Conservation (phyloP, 768 basidiomycete species). For the Hirschioporus abietinus region DNA sequence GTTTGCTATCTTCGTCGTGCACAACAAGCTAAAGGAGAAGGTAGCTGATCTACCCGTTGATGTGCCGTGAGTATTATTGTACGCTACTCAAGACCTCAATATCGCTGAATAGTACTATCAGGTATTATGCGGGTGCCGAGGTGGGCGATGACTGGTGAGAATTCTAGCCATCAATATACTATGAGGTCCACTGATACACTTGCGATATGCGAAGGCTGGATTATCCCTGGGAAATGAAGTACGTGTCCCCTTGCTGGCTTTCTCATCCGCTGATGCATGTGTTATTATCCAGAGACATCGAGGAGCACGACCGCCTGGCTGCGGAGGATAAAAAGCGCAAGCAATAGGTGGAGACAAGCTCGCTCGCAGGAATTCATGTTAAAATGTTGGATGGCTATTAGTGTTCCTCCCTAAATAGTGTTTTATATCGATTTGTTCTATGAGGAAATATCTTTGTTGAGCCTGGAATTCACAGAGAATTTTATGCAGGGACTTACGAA, state of each 20-base stretch:
- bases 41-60: conserved; percentile 64
- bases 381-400: background rate
- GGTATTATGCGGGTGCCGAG: conserved; percentile 81
- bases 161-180: background rate
- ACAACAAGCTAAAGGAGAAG: conserved; percentile 91
- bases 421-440: background rate
- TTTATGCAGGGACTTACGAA: background rate
- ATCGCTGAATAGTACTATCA: conserved; percentile 18
- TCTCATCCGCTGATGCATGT: conserved; percentile 9
- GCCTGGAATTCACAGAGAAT: background rate
- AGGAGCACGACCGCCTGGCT: conserved; percentile 66
- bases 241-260: conserved; percentile 23
- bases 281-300: conserved; percentile 52
- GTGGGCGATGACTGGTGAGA: conserved; percentile 63
- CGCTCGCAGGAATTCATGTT: conserved; percentile 1
- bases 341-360: background rate
- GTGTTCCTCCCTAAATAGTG: background rate
- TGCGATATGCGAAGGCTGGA: conserved; percentile 51
- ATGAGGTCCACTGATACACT: conserved; percentile 9
- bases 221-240: conserved; percentile 82
- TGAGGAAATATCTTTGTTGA: background rate
- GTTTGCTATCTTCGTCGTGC: conserved; percentile 92
- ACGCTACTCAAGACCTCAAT: conserved; percentile 2
- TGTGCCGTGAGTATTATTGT: conserved; percentile 44
- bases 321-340: conserved; percentile 31